Conservation (phyloP, 768 basidiomycete genomes). For the Boletus edulis region DNA sequence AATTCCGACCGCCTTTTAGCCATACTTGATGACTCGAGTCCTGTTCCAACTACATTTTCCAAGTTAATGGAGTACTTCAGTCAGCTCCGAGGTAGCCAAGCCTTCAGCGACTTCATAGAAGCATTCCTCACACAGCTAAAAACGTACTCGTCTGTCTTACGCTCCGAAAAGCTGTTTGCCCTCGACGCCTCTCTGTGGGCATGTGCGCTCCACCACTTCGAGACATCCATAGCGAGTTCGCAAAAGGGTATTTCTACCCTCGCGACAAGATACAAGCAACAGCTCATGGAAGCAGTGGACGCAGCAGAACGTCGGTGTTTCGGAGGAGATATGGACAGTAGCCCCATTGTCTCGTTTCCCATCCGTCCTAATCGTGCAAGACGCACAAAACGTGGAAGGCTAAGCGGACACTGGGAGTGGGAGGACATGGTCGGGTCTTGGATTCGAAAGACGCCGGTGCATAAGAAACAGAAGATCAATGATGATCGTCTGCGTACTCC, state of each 20-base stretch:
- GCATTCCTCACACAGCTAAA: slow-evolving; percentile 24
- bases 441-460: slow-evolving; percentile 38
- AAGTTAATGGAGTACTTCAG: slow-evolving; percentile 25
- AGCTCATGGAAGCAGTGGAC: slow-evolving; percentile 46
- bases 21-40: slow-evolving; percentile 27
- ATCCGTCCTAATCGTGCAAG: not conserved
- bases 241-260: slow-evolving; percentile 22
- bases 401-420: slow-evolving; percentile 45
- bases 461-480: slow-evolving; percentile 22
- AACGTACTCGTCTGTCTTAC: slow-evolving; percentile 31
- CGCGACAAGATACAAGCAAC: slow-evolving; percentile 35
- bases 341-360: slow-evolving; percentile 16
- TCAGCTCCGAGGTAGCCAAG: slow-evolving; percentile 7
- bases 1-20: slow-evolving; percentile 15
- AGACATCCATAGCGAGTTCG: slow-evolving; percentile 28
- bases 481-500: not conserved
- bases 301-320: slow-evolving; percentile 51
- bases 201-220: slow-evolving; percentile 47
- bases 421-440: slow-evolving; percentile 46
- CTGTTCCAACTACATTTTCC: slow-evolving; percentile 32
- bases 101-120: slow-evolving; percentile 15
- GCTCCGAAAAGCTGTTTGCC: slow-evolving; percentile 33
- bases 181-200: slow-evolving; percentile 54
- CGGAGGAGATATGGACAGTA: slow-evolving; percentile 21
- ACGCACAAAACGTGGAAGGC: slow-evolving; percentile 8